phyloP scores from a whole-genome alignment of 2,329 filamentous ascomycete species.

The Colletotrichum nymphaeae region DNA sequence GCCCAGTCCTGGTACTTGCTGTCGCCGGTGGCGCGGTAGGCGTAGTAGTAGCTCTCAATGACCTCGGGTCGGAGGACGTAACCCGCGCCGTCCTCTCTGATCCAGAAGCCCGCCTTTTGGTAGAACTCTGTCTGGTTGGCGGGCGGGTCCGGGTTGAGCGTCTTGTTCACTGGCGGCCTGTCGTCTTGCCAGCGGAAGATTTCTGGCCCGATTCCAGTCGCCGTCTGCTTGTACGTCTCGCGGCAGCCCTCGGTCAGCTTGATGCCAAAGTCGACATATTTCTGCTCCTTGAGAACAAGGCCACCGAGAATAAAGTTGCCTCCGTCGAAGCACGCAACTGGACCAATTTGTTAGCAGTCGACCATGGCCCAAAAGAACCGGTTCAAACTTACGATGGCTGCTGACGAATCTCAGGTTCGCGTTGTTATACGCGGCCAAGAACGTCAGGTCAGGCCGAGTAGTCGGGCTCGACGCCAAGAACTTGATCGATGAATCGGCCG shows the following conservation, averaged over 20 bases:
- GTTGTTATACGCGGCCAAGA: slow-evolving; percentile 69
- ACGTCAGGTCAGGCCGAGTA: slow-evolving; percentile 75
- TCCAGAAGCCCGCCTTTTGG: slow-evolving; percentile 76
- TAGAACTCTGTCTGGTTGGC: slow-evolving; percentile 69
- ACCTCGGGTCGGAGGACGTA: slow-evolving; percentile 86
- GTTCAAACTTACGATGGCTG: slow-evolving; percentile 58
- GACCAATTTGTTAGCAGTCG: slow-evolving; percentile 48
- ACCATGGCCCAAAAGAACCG: slow-evolving; percentile 18
- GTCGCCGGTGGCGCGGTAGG: slow-evolving; percentile 82
- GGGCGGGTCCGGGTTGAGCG: slow-evolving; percentile 56
- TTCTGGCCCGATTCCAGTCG: slow-evolving; percentile 83
- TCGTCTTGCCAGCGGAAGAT: slow-evolving; percentile 71
- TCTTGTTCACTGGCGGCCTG: slow-evolving; percentile 46
- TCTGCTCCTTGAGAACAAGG: slow-evolving; percentile 70
- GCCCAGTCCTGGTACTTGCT: slow-evolving; percentile 84
- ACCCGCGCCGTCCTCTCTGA: slow-evolving; percentile 54
- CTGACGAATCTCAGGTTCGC: slow-evolving; percentile 56
- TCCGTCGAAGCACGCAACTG: slow-evolving; percentile 84
- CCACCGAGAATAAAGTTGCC: slow-evolving; percentile 89
- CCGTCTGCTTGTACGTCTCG: slow-evolving; percentile 76
- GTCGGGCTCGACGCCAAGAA: slow-evolving; percentile 75
- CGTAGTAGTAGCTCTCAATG: slow-evolving; percentile 88
- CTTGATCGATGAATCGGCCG: slow-evolving; percentile 80
- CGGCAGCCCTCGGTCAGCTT: slow-evolving; percentile 78
- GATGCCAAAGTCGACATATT: slow-evolving; percentile 81